Base-by-base conservation (phyloP, 257 asterid genomes). In the Ehretia macrophylla region DNA sequence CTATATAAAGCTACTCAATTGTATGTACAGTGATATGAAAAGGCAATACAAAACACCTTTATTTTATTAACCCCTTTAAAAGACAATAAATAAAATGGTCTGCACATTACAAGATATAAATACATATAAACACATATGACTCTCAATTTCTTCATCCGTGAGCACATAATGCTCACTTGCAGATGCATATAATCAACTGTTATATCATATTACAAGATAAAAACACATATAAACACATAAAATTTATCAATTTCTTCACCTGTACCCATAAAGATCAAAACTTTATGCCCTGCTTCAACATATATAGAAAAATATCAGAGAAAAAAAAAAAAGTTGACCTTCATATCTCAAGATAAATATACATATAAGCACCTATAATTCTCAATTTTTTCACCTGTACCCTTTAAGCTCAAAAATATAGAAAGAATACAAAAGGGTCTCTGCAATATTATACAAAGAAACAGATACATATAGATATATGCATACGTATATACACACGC, bases 181-280 rank as follows among this genome's bases (percentile, higher is more conserved):
- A 10, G 16, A 60, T 19, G 14, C n/a, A 44, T 18, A 18, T 4
- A 40, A 51, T 42, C 3, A 42, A 42, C 16, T 11, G 47, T 10
- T 10, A 5, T 14, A 42, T 42, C 11, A 42, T 10, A 10, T 4
- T 42, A 42, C 8, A 42, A 42, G 47, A 42, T 42, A 42, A 42
- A 42, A 10, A 14, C 11, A 42, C 47, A 10, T 10, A 42, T 42
- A 42, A 42, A 3, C 47, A 42, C 47, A 42, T 11, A 42, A 42
- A 42, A 10, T 46, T 49, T 74, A 59, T 63, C 80, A 57, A 61
- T 63, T 72, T 72, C 90, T 59, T 72, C 72, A 57, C 81, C 96
- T 81, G 79, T 48, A 35, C 17, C 65, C 17, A 47, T 32, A 63
- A 59, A 66, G 55, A 32, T 18, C 3, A 55, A 39, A 53, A 56